A percentile compares a stretch with the other conserved stretches of the same genome.
Conservation (phyloP, 192 early-diverging fungal genomes). For the Backusella tuberculispora region DNA sequence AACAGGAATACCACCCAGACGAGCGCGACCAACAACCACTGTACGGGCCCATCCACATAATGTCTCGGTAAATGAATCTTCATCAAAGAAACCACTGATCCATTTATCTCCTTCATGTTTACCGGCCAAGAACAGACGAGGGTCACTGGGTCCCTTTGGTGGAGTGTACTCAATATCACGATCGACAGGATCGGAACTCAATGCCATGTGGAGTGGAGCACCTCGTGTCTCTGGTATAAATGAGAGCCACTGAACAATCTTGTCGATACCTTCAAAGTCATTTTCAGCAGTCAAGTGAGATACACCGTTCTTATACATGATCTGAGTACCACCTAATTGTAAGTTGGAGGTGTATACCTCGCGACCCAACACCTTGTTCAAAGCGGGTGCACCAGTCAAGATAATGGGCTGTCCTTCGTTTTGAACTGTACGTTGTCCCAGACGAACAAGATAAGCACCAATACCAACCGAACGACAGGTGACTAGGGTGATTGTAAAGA, state of each 20-base stretch:
- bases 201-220: conserved; percentile 65
- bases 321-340: conserved; percentile 97
- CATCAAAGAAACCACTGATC: conserved; percentile 95
- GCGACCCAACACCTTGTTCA: conserved; percentile 97
- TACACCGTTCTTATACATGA: conserved; percentile 99
- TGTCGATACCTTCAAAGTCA: conserved; percentile 89
- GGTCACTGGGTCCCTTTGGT: conserved; percentile 84
- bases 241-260: conserved; percentile 92
- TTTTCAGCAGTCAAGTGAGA: conserved; percentile 95
- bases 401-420: conserved; percentile 99
- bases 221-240: conserved; percentile 81
- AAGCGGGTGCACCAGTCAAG: conserved; percentile 91
- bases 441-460: conserved; percentile 96
- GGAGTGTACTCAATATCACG: conserved; percentile 83
- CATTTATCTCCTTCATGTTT: conserved; percentile 68
- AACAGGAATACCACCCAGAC: conserved; percentile 95
- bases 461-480: conserved; percentile 98
- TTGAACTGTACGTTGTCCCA: conserved; percentile 97
- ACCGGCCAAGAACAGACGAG: conserved; percentile 88
- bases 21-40: conserved; percentile 90
- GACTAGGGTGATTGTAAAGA: conserved; percentile 95
- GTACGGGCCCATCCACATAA: conserved; percentile 96
- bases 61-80: conserved; percentile 92
- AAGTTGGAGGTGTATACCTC: conserved; percentile 98
- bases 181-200: conserved; percentile 75